Evolutionary conservation across 495 filamentous ascomycete genomes (phyloP).

Genomic region (Staphylotrichum longicolle): DNA sequence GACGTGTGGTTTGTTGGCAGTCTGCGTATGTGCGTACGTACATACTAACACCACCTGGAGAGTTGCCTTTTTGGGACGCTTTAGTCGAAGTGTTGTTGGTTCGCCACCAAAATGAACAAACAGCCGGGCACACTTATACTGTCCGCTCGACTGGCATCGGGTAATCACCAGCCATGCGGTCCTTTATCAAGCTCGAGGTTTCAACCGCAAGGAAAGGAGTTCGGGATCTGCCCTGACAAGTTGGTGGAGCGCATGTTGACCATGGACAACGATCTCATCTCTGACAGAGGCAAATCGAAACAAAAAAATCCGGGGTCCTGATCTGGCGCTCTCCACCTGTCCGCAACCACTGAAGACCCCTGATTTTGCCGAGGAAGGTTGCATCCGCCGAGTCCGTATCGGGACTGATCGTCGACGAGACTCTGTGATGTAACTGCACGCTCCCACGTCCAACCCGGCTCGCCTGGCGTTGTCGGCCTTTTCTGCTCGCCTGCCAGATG

Average conservation of each 20-base stretch:
- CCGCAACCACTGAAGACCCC: neutral
- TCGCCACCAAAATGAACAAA: neutral
- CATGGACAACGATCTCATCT: too few species aligned
- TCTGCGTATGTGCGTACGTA: neutral
- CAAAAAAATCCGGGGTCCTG: neutral
- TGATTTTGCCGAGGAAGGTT: slow-evolving; percentile 10
- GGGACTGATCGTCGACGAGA: slow-evolving; percentile 12
- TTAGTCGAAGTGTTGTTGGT: neutral
- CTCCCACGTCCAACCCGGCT: slow-evolving; percentile 1
- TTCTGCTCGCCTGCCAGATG: neutral
- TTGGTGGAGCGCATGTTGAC: too few species aligned
- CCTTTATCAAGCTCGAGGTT: neutral
- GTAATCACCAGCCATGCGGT: slow-evolving; percentile 1
- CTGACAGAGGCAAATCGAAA: neutral
- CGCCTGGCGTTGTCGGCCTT: neutral
- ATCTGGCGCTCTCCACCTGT: slow-evolving; percentile 5
- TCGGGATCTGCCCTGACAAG: too few species aligned
- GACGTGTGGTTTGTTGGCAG: neutral
- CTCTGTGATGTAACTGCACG: slow-evolving; percentile 8
- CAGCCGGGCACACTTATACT: neutral
- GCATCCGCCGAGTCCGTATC: slow-evolving; percentile 6
- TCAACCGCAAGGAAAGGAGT: too few species aligned
- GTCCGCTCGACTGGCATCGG: too few species aligned
- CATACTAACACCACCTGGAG: slow-evolving; percentile 3
- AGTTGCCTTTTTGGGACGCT: slow-evolving; percentile 14